Evolutionary conservation across 1,284 basidiomycete species (phyloP).

Genomic region (Entoloma clypeatum): DNA sequence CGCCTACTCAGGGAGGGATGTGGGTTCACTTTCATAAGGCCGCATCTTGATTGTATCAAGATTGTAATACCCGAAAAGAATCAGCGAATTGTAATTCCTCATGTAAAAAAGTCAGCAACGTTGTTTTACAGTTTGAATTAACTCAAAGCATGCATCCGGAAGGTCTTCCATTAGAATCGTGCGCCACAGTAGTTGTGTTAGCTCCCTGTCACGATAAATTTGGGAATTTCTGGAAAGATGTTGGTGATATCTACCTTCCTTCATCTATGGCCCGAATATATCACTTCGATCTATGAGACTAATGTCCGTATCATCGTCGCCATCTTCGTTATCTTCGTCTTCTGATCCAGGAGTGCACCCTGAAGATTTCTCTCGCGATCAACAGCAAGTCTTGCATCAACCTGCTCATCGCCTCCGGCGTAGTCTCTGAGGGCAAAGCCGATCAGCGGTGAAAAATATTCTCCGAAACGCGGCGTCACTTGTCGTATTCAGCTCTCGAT

Average conservation of each 20-base stretch:
- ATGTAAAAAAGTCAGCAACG: too few relatives aligned
- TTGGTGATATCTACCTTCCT: too few relatives aligned
- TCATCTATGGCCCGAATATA: too few relatives aligned
- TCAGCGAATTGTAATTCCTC: too few relatives aligned
- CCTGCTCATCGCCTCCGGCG: constrained; percentile 73
- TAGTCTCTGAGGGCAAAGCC: constrained; percentile 63
- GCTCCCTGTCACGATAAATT: too few relatives aligned
- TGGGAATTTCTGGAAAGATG: too few relatives aligned
- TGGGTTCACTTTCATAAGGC: constrained; percentile 46
- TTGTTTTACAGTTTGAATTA: too few relatives aligned
- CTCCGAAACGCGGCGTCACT: constrained; percentile 41
- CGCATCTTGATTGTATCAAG: constrained; percentile 9
- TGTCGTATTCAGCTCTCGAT: constrained; percentile 85
- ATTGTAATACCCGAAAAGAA: too few relatives aligned
- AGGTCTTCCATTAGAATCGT: too few relatives aligned
- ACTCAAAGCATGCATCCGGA: too few relatives aligned
- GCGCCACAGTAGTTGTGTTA: too few relatives aligned
- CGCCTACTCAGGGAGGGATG: constrained; percentile 42
- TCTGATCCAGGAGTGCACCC: constrained; percentile 49
- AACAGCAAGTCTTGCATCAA: constrained; percentile 84
- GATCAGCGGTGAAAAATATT: background rate
- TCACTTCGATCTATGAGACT: constrained; percentile 68
- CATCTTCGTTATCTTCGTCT: constrained; percentile 58
- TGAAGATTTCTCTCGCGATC: constrained; percentile 58
- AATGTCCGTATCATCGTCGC: constrained; percentile 59